Conservation (phyloP, 2,329 filamentous ascomycete species). For the Aureobasidium lini region DNA sequence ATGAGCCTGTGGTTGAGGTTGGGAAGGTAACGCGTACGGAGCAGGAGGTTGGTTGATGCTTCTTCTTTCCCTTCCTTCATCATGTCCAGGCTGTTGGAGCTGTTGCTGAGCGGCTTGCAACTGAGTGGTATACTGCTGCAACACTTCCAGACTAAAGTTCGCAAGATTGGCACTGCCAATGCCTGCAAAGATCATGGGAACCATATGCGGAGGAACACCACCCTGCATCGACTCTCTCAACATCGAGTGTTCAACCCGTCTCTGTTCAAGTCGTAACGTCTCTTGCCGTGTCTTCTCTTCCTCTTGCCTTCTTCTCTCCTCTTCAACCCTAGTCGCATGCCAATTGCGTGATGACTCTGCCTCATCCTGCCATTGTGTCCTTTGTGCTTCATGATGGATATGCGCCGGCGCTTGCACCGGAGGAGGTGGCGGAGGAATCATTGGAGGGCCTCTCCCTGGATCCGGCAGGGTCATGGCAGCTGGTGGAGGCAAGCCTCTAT, state of each 20-base stretch:
- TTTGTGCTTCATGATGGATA: conserved; percentile 2
- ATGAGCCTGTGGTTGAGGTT: conserved; percentile 17
- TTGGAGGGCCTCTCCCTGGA: conserved; percentile 33
- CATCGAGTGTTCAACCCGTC: conserved; percentile 46
- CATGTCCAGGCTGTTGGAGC: conserved; percentile 34
- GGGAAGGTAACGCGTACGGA: conserved; percentile 20
- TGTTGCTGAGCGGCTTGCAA: conserved; percentile 38
- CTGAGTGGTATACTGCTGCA: conserved; percentile 43
- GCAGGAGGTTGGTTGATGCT: conserved; percentile 32
- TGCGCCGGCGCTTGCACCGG: conserved; percentile 21
- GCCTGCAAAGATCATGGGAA: conserved; percentile 48
- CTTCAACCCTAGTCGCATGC: conserved; percentile 43
- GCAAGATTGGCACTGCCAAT: conserved; percentile 42
- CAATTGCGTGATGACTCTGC: conserved; percentile 47
- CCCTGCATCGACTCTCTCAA: conserved; percentile 45
- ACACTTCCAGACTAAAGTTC: conserved; percentile 42
- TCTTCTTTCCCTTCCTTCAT: conserved; percentile 35
- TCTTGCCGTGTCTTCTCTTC: conserved; percentile 48
- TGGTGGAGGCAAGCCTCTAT: conserved; percentile 47
- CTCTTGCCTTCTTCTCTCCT: conserved; percentile 47
- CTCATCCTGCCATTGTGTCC: conserved; percentile 30
- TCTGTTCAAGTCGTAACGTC: conserved; percentile 41
- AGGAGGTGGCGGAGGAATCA: conserved; percentile 24
- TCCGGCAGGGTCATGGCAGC: conserved; percentile 46
- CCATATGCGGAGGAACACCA: conserved; percentile 44